A percentile compares a stretch with the other conserved stretches of the same genome.
These are phyloP conservation scores for Boletellus ananiceps DNA, from an alignment of 768 basidiomycete genomes.

Conservation along the genomic window DNA sequence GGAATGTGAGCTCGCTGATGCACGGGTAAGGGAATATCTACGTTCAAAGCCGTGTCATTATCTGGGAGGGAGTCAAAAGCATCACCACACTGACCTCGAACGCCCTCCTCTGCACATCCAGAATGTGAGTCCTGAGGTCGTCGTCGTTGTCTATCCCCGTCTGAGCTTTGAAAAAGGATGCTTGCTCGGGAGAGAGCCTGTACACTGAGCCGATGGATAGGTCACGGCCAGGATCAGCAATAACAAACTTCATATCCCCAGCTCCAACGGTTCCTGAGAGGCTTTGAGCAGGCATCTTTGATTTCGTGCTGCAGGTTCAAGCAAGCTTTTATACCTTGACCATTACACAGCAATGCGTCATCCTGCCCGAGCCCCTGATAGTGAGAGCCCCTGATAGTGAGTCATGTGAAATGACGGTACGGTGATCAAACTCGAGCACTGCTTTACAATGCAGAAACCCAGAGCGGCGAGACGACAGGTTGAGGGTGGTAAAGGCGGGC, in stretches of 20 bases:
- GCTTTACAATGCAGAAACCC: too few relatives aligned
- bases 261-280: background rate
- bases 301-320: background rate
- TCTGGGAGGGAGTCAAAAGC: background rate
- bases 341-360: background rate
- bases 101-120: conserved; percentile 28
- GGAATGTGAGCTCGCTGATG: conserved; percentile 25
- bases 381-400: too few relatives aligned
- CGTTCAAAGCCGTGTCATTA: background rate
- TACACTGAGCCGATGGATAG: background rate
- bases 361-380: too few relatives aligned
- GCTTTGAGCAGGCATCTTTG: background rate
- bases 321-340: background rate
- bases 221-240: background rate
- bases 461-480: too few relatives aligned
- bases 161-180: conserved; percentile 26
- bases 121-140: conserved; percentile 26
- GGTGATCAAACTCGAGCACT: too few relatives aligned
- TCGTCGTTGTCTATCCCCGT: conserved; percentile 28
- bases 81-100: conserved; percentile 20
- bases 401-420: too few relatives aligned
- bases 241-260: conserved; percentile 6
- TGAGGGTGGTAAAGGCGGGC: too few relatives aligned
- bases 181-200: conserved; percentile 13
- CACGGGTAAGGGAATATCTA: conserved; percentile 29